Evolutionary conservation across 2,329 filamentous ascomycete genomes (phyloP).

Genomic region (Metarhizium humberi): DNA sequence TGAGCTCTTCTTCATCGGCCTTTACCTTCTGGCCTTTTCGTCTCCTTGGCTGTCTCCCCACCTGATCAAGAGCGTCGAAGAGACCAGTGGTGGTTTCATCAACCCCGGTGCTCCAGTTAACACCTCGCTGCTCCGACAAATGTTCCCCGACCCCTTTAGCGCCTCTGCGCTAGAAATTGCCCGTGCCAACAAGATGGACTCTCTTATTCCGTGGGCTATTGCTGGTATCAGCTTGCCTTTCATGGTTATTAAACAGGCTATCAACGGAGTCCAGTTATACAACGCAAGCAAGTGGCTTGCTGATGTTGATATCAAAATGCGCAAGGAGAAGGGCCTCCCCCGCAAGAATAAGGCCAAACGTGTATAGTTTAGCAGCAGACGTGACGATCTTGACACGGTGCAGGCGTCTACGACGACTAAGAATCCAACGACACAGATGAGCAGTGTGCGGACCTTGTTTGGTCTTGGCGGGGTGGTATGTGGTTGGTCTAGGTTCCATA

Average conservation of each 20-base stretch:
- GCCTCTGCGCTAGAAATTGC: slow-evolving; percentile 88
- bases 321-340: slow-evolving; percentile 44
- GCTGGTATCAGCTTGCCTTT: slow-evolving; percentile 72
- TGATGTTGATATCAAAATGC: slow-evolving; percentile 70
- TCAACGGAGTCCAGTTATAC: slow-evolving; percentile 89
- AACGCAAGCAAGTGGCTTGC: slow-evolving; percentile 89
- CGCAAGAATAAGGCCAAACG: slow-evolving; percentile 31
- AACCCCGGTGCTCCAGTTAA: slow-evolving; percentile 61
- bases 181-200: slow-evolving; percentile 86
- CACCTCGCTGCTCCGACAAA: slow-evolving; percentile 58
- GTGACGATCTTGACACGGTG: neutral
- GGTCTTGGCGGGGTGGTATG: neutral
- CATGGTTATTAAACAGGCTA: slow-evolving; percentile 85
- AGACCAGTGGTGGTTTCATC: slow-evolving; percentile 40
- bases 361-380: slow-evolving; percentile 12
- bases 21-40: slow-evolving; percentile 96
- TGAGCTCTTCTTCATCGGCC: slow-evolving; percentile 94
- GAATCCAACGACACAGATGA: neutral
- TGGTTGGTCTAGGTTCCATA: neutral
- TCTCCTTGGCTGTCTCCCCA: slow-evolving; percentile 82
- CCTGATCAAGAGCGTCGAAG: slow-evolving; percentile 56
- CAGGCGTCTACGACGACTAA: neutral
- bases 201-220: slow-evolving; percentile 58
- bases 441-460: neutral
- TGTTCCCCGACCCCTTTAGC: slow-evolving; percentile 85